phyloP scores from a whole-genome alignment of 129 eudicot genomes.

The Centrapalus pauciflorus region DNA sequence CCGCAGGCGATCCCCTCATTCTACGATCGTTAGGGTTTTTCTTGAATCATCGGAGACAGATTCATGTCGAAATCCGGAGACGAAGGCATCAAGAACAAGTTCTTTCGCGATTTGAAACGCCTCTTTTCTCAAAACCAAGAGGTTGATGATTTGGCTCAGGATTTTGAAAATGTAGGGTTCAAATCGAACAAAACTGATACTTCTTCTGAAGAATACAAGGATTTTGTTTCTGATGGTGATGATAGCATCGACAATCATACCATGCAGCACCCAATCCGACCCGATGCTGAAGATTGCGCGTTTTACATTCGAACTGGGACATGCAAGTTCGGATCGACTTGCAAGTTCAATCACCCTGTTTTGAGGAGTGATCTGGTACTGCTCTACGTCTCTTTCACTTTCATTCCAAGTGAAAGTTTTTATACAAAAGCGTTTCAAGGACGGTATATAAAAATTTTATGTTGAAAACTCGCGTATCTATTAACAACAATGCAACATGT shows the following conservation, averaged over 20 bases:
- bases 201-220: background rate
- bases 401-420: background rate
- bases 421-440: no score
- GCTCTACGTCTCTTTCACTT: background rate
- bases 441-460: no score
- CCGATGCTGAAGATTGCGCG: conserved; percentile 38
- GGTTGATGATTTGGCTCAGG: conserved; percentile 1
- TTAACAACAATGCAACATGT: no score
- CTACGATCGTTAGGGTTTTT: conserved; percentile 2
- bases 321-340: conserved; percentile 44
- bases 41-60: background rate
- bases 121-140: background rate
- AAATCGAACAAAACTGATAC: background rate
- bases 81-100: conserved; percentile 18
- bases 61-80: conserved; percentile 11
- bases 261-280: conserved; percentile 25
- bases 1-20: background rate
- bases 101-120: conserved; percentile 15
- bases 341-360: conserved; percentile 54
- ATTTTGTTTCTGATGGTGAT: background rate
- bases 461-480: no score
- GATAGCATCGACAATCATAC: background rate
- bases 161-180: conserved; percentile 7
- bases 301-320: conserved; percentile 34
- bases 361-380: conserved; percentile 24